Conservation (phyloP, 768 basidiomycete species). For the Hortiboletus flavorubellus region DNA sequence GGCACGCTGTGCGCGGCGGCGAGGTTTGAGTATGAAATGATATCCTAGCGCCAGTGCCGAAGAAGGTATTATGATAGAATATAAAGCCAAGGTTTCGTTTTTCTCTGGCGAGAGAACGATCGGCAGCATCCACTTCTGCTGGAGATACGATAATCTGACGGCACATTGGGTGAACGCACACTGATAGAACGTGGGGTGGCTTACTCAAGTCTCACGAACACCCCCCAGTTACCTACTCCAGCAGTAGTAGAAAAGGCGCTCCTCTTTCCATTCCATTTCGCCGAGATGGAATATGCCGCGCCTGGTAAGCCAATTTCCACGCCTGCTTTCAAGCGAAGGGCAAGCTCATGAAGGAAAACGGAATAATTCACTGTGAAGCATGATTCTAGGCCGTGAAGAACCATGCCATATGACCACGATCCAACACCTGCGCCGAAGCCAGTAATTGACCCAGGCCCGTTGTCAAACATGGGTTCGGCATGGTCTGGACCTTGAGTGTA, state of each 20-base stretch:
- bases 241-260: conserved; percentile 44
- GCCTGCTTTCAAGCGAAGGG: conserved; percentile 47
- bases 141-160: conserved; percentile 50
- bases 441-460: conserved; percentile 44
- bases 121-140: conserved; percentile 56
- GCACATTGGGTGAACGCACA: conserved; percentile 13
- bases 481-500: conserved; percentile 20
- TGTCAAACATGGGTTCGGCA: conserved; percentile 20
- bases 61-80: conserved; percentile 54
- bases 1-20: conserved; percentile 49
- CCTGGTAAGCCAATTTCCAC: conserved; percentile 50
- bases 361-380: conserved; percentile 50
- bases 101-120: conserved; percentile 52
- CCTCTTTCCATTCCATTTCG: conserved; percentile 48
- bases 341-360: conserved; percentile 52
- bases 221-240: conserved; percentile 43
- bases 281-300: conserved; percentile 39
- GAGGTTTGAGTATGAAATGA: conserved; percentile 55
- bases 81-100: conserved; percentile 46
- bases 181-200: conserved; percentile 8
- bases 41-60: conserved; percentile 50
- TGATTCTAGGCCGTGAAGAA: conserved; percentile 46
- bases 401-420: conserved; percentile 48
- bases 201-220: conserved; percentile 57
- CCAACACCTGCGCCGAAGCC: conserved; percentile 47